phyloP scores from a whole-genome alignment of 2,329 filamentous ascomycete genomes.

The Apiospora sp. region DNA sequence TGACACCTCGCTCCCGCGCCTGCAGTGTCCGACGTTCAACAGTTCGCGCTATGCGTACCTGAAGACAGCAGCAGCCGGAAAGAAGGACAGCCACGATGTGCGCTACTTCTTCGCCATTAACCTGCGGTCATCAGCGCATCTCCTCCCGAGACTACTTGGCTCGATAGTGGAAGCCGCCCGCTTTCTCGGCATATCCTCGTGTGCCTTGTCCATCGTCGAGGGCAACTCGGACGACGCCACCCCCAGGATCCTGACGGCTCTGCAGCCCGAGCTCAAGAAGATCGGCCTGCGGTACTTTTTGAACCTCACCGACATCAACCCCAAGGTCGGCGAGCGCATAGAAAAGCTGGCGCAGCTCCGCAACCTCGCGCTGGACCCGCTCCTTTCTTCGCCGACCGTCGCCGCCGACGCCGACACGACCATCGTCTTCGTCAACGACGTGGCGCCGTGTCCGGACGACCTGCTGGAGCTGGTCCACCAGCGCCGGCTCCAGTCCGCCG shows the following conservation, averaged over 20 bases:
- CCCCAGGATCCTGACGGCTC: slow-evolving; percentile 53
- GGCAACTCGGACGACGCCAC: slow-evolving; percentile 64
- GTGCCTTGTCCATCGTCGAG: slow-evolving; percentile 63
- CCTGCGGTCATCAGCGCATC: slow-evolving; percentile 50
- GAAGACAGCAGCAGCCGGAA: not conserved
- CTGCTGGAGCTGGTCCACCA: slow-evolving; percentile 64
- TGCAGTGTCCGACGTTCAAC: slow-evolving; percentile 41
- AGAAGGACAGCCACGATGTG: not conserved
- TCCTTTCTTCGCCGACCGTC: slow-evolving; percentile 38
- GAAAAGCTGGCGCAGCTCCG: slow-evolving; percentile 56
- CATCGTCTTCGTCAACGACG: slow-evolving; percentile 62
- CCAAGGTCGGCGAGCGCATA: slow-evolving; percentile 53
- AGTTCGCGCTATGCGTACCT: slow-evolving; percentile 35
- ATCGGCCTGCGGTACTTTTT: slow-evolving; percentile 53
- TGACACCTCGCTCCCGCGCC: slow-evolving; percentile 33
- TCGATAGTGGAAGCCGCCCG: slow-evolving; percentile 57
- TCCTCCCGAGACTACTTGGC: slow-evolving; percentile 60
- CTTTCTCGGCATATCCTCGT: slow-evolving; percentile 59
- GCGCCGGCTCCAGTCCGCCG: slow-evolving; percentile 52
- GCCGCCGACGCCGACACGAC: slow-evolving; percentile 46
- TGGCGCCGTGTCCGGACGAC: slow-evolving; percentile 61
- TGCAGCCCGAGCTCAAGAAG: slow-evolving; percentile 49
- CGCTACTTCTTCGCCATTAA: slow-evolving; percentile 63
- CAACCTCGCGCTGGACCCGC: slow-evolving; percentile 61
- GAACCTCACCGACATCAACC: slow-evolving; percentile 51